Percentiles rank a stretch among this genome's conserved stretches.
These are phyloP conservation scores for Moesziomyces parantarcticus DNA, from an alignment of 1,284 basidiomycete genomes.

Conservation along the genomic window DNA sequence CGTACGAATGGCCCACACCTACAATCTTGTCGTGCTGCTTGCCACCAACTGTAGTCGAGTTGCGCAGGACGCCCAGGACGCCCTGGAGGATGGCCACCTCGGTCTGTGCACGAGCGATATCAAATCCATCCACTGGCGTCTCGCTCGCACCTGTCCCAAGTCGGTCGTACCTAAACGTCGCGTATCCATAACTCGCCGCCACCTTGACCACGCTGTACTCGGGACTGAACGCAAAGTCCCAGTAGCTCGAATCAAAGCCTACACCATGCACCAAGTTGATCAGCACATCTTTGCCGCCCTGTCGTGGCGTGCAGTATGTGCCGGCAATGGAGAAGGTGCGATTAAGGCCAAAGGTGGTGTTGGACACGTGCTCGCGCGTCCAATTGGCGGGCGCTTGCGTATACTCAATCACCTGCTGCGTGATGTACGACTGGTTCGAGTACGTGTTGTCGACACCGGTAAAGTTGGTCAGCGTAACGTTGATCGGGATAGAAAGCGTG, in stretches of 20 bases:
- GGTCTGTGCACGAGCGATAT: conserved; percentile 65
- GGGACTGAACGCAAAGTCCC: conserved; percentile 28
- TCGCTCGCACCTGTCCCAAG: conserved; percentile 65
- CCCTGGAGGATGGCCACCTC: conserved; percentile 67
- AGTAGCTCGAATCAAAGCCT: conserved; percentile 51
- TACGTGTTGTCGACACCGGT: conserved; percentile 40
- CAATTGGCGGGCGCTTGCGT: conserved; percentile 31
- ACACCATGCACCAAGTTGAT: conserved; percentile 48
- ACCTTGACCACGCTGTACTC: conserved; percentile 46
- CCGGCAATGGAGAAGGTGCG: conserved; percentile 34
- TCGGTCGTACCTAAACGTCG: conserved; percentile 67
- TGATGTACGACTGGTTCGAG: conserved; percentile 45
- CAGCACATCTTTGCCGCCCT: conserved; percentile 22
- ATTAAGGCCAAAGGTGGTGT: conserved; percentile 15
- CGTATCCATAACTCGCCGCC: conserved; percentile 49
- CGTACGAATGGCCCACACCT: conserved; percentile 51
- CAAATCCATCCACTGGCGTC: conserved; percentile 62
- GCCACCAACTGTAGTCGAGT: conserved; percentile 33
- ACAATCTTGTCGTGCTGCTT: conserved; percentile 37
- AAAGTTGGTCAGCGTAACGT: conserved; percentile 33
- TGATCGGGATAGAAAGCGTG: conserved; percentile 24
- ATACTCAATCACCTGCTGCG: conserved; percentile 32
- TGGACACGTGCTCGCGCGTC: conserved; percentile 27
- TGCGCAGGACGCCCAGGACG: conserved; percentile 59
- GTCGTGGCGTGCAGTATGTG: conserved; percentile 39